These are phyloP conservation scores for Alternaria infectoria DNA, from an alignment of 2,329 filamentous ascomycete species.

Conservation along the genomic window DNA sequence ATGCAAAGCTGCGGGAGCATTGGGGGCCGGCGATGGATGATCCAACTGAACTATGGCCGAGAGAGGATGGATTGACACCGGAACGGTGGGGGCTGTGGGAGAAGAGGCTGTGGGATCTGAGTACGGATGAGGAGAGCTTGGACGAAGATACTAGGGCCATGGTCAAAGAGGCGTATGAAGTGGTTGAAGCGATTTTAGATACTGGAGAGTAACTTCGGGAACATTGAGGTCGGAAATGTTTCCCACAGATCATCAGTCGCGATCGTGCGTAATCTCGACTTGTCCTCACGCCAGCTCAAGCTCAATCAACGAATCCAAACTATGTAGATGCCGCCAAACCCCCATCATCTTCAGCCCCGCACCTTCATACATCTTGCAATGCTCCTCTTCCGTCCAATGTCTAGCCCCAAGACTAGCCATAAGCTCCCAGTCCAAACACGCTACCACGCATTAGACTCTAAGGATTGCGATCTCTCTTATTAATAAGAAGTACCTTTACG, in stretches of 20 bases:
- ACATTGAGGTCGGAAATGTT: no score
- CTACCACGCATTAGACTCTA: no score
- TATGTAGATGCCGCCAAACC: conserved; percentile 27
- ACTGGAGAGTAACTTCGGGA: neutral
- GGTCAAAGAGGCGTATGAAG: neutral
- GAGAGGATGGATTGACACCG: neutral
- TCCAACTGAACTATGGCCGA: neutral
- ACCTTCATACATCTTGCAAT: conserved; percentile 25
- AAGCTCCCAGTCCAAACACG: conserved; percentile 34
- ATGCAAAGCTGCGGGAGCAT: neutral
- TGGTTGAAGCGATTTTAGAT: neutral
- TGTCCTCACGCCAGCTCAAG: conserved; percentile 24
- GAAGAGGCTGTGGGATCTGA: neutral
- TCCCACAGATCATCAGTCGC: no score
- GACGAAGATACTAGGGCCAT: neutral
- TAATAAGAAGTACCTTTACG: no score
- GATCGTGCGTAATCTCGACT: no score
- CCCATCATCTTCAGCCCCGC: conserved; percentile 24
- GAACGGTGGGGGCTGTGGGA: conserved; percentile 5
- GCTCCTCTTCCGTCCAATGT: conserved; percentile 32
- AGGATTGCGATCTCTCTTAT: no score
- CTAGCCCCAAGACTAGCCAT: conserved; percentile 30
- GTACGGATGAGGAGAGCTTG: neutral
- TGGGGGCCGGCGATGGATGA: neutral
- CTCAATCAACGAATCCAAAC: conserved; percentile 32